phyloP scores from a whole-genome alignment of 2,329 filamentous ascomycete species.

The Alternaria brassicicola region DNA sequence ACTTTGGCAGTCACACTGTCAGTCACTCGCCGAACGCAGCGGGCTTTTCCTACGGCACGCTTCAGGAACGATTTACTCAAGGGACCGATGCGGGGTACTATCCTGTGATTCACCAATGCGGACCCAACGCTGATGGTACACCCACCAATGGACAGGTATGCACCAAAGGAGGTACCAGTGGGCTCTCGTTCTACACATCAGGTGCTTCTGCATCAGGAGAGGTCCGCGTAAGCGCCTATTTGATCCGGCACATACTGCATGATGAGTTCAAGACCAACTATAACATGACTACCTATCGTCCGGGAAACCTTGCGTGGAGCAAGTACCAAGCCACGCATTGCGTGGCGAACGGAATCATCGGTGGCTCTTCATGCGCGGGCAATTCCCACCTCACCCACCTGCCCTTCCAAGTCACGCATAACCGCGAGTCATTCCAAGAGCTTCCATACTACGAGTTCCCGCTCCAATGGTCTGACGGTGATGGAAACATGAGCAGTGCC shows the following conservation, averaged over 20 bases:
- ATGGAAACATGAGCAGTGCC: constrained; percentile 15
- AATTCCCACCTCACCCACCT: constrained; percentile 11
- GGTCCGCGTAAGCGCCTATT: constrained; percentile 8
- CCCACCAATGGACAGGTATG: neutral
- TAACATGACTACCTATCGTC: constrained; percentile 12
- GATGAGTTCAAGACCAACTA: constrained; percentile 12
- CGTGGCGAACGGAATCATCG: constrained; percentile 11
- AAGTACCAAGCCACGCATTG: constrained; percentile 13
- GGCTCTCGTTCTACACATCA: constrained; percentile 11
- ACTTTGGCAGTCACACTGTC: constrained; percentile 14
- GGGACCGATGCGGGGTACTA: constrained; percentile 3
- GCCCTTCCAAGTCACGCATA: constrained; percentile 14
- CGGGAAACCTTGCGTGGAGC: constrained; percentile 13
- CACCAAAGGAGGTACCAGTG: constrained; percentile 10
- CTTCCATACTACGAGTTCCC: constrained; percentile 15
- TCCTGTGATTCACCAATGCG: constrained; percentile 11
- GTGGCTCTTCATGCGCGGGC: constrained; percentile 12
- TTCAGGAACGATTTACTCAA: constrained; percentile 1
- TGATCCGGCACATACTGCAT: constrained; percentile 9
- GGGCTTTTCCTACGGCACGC: constrained; percentile 4
- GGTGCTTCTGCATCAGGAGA: constrained; percentile 9
- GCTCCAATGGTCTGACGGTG: constrained; percentile 14
- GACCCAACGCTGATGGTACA: constrained; percentile 4
- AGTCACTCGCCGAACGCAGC: constrained; percentile 15
- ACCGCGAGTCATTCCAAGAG: constrained; percentile 12